A percentile compares a stretch with the other conserved stretches of the same genome.
Conservation (phyloP, 2,329 filamentous ascomycete species). For the Berkeleyomyces rouxiae region DNA sequence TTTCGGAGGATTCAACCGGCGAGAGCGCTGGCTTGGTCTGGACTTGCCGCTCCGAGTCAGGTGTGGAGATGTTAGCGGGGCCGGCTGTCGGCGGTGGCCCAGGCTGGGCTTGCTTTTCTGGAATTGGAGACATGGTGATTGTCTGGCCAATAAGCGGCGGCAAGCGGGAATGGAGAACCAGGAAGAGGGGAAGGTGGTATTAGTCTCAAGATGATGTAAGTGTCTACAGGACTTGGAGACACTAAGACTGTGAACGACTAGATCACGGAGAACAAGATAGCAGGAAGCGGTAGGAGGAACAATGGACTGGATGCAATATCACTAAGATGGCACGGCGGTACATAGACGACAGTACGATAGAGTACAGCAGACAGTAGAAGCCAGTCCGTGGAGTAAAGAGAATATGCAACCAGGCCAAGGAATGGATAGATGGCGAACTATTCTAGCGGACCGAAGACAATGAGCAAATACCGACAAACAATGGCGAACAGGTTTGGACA, state of each 20-base stretch:
- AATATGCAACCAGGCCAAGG: background rate
- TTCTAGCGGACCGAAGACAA: background rate
- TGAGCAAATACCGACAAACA: background rate
- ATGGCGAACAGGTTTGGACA: background rate
- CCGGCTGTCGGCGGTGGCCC: background rate
- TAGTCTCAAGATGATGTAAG: background rate
- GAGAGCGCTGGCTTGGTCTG: background rate
- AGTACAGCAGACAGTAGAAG: background rate
- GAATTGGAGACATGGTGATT: background rate
- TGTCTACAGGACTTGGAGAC: background rate
- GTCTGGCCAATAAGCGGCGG: background rate
- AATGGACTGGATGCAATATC: background rate
- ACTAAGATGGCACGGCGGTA: background rate
- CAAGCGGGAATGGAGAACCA: background rate
- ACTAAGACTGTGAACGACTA: background rate
- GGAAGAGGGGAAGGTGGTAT: background rate
- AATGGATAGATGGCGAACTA: background rate
- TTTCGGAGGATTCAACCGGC: background rate
- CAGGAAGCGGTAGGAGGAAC: background rate
- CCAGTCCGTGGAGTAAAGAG: too few relatives aligned
- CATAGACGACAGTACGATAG: background rate
- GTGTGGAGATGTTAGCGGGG: background rate
- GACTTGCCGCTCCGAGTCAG: constrained; percentile 1
- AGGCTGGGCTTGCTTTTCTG: background rate
- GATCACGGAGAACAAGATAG: background rate